phyloP scores from a whole-genome alignment of 805 yeast species.

The Saccharomyces cerevisiae region DNA sequence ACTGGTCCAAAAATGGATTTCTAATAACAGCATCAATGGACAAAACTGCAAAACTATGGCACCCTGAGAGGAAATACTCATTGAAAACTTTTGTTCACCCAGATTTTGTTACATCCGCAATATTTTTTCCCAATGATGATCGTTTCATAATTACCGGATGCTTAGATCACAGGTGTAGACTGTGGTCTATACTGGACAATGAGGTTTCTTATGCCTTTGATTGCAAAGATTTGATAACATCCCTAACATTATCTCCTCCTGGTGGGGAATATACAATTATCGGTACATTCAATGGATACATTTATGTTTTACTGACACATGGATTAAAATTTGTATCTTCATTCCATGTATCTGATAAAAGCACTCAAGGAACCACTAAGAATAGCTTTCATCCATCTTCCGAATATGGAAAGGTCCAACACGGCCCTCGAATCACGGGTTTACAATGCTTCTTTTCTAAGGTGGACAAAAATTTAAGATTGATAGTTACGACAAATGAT shows the following conservation, averaged over 20 bases:
- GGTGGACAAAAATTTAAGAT: constrained; percentile 28
- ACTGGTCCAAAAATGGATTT: constrained; percentile 86
- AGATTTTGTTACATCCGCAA: constrained; percentile 76
- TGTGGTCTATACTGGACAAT: constrained; percentile 81
- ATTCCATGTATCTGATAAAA: constrained; percentile 40
- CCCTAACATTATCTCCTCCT: constrained; percentile 62
- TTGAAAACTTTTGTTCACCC: constrained; percentile 59
- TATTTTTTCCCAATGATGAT: constrained; percentile 80
- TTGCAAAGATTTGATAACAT: constrained; percentile 62
- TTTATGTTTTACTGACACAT: constrained; percentile 52
- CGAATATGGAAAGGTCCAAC: constrained; percentile 11
- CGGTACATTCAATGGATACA: constrained; percentile 73
- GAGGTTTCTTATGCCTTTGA: constrained; percentile 53
- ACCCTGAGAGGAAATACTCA: constrained; percentile 56
- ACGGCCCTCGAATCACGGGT: constrained; percentile 66
- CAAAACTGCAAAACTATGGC: constrained; percentile 77
- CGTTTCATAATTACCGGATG: constrained; percentile 79
- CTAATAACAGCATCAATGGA: constrained; percentile 78
- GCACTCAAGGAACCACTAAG: constrained; percentile 9
- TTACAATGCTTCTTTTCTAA: constrained; percentile 42
- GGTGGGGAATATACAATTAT: constrained; percentile 49
- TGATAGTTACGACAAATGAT: constrained; percentile 72
- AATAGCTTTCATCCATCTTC: not conserved
- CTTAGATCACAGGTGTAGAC: constrained; percentile 59
- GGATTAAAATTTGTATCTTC: constrained; percentile 44